Conservation (phyloP, 805 yeast species). For the Candida dendrica region DNA sequence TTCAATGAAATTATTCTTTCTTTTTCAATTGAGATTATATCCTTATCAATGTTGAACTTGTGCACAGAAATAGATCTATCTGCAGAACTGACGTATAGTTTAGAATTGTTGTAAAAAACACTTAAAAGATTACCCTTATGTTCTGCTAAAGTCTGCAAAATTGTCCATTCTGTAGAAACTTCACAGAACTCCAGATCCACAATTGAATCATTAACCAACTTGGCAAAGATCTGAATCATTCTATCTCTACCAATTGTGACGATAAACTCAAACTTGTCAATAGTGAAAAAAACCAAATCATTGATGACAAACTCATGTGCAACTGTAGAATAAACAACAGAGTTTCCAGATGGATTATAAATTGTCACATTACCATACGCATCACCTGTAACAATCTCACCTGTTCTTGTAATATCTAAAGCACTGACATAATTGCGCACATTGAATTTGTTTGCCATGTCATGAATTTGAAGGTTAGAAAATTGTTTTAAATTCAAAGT, state of each 20-base stretch:
- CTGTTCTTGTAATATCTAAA: constrained; percentile 25
- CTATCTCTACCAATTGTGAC: constrained; percentile 53
- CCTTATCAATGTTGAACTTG: constrained; percentile 21
- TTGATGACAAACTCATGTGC: constrained; percentile 49
- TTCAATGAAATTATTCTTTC: constrained; percentile 45
- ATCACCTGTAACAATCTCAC: constrained; percentile 38
- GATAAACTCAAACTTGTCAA: constrained; percentile 23
- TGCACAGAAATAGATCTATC: constrained; percentile 58
- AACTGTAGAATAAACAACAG: constrained; percentile 23
- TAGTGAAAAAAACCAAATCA: constrained; percentile 31
- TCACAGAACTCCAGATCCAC: constrained; percentile 11
- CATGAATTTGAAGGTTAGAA: constrained; percentile 13
- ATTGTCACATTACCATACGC: constrained; percentile 35
- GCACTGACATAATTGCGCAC: constrained; percentile 35
- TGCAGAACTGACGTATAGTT: constrained; percentile 47
- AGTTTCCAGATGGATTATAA: constrained; percentile 11
- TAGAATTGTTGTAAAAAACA: constrained; percentile 21
- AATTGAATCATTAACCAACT: not conserved
- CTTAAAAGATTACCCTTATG: constrained; percentile 48
- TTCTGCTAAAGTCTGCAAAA: constrained; percentile 51
- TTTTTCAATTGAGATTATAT: constrained; percentile 17
- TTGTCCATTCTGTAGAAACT: constrained; percentile 33
- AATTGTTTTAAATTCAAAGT: constrained; percentile 8
- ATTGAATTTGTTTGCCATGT: constrained; percentile 20
- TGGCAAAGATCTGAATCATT: constrained; percentile 48